Base-by-base conservation (phyloP, 768 basidiomycete species). In the Boletus rubroflammeus region DNA sequence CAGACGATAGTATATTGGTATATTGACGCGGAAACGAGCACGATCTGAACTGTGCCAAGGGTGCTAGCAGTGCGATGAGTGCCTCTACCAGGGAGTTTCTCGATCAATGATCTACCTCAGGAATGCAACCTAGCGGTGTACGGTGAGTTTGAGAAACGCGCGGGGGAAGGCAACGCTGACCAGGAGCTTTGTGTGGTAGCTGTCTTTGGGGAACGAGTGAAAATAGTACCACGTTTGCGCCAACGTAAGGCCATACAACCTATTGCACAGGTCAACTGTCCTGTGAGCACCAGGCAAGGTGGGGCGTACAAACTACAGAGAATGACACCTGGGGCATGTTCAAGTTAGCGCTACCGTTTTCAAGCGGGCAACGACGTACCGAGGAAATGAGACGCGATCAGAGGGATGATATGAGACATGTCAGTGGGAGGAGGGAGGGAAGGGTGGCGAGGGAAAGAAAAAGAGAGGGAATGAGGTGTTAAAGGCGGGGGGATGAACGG, bases 151-250 rank as follows among this genome's bases (percentile, higher is more conserved):
- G 29, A 50, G 34, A 14, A 4, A 29, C 10, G 8, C 2, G n/a
- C 3, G 5, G 10, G 6, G 29, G 39, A 42, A 34, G 17, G 38
- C 7, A n/a, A 17, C 1, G 57, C 71, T 25, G 45, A 73, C 72
- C 40, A 73, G 49, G n/a, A 65, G 36, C 60, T 73, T 73, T 56
- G 65, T 72, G 29, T 60, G 58, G 43, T 26, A 56, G 26, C 60
- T 64, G 50, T 73, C 72, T 28, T 64, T 63, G 23, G 62, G 60
- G 53, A 65, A 73, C 34, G 67, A 58, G 26, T 62, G 63, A 34
- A 68, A 73, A 51, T 73, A 73, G 28, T 62, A 64, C 65, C 66
- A 69, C 42, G 69, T 71, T 46, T 73, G 72, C 1, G 66, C 64
- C 47, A 72, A 49, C 8, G 72, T 72, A 52, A 73, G 56, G 40